Conservation (phyloP, 495 filamentous ascomycete genomes). For the Clavariopsis aquatica region DNA sequence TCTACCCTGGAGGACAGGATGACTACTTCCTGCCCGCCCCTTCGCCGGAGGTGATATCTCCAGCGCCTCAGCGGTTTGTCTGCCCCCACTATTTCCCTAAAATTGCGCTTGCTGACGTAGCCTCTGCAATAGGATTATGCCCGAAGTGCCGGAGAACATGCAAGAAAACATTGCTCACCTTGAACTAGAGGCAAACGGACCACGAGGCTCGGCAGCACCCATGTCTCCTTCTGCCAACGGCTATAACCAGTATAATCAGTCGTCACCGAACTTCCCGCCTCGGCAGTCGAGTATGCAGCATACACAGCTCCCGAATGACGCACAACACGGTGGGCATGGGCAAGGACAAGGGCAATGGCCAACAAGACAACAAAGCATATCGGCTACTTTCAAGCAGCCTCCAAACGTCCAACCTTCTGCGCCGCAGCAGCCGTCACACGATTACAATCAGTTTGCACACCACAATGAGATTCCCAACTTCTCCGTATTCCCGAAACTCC, state of each 20-base stretch:
- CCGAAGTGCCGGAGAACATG: conserved; percentile 81
- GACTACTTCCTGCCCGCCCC: conserved; percentile 74
- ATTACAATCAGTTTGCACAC: conserved; percentile 36
- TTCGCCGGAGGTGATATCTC: conserved; percentile 71
- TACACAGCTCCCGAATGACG: conserved; percentile 3
- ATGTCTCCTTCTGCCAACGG: conserved; percentile 31
- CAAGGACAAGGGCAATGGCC: conserved; percentile 23
- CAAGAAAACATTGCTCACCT: conserved; percentile 87
- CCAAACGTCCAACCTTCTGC: conserved; percentile 35
- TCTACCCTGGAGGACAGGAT: conserved; percentile 85
- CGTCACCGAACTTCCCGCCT: conserved; percentile 25
- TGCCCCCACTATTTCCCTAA: not conserved
- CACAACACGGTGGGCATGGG: conserved; percentile 6
- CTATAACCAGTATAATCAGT: conserved; percentile 20
- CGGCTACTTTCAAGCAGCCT: conserved; percentile 36
- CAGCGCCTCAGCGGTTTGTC: conserved; percentile 81
- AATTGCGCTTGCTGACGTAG: conserved; percentile 31
- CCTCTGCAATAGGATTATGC: conserved; percentile 60
- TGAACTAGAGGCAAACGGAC: conserved; percentile 69
- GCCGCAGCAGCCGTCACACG: conserved; percentile 47
- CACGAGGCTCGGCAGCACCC: conserved; percentile 37
- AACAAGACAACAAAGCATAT: conserved; percentile 32
- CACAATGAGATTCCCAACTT: conserved; percentile 62
- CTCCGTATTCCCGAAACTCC: conserved; percentile 86
- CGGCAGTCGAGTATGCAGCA: conserved; percentile 29